Evolutionary conservation across 2,329 filamentous ascomycete species (phyloP).

Genomic region (Blastomyces silverae): DNA sequence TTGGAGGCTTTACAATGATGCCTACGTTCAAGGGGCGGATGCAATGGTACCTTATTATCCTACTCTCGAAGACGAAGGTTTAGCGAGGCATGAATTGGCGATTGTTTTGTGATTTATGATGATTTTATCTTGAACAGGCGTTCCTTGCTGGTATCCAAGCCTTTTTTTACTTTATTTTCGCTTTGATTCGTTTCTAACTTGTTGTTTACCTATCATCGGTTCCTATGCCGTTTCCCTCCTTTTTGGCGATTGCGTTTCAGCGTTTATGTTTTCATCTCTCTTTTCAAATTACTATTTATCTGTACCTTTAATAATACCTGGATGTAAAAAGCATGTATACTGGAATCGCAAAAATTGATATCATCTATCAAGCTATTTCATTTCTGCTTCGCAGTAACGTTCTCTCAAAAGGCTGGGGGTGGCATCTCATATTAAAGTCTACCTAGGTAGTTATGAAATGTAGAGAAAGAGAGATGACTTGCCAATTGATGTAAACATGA

Average conservation of each 20-base stretch:
- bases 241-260: background rate
- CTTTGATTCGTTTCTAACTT: slow-evolving; percentile 9
- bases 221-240: background rate
- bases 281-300: background rate
- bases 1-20: slow-evolving; percentile 95
- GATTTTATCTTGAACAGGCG: background rate
- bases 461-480: too few species aligned
- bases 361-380: background rate
- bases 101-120: slow-evolving; percentile 61
- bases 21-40: slow-evolving; percentile 88
- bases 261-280: background rate
- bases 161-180: background rate
- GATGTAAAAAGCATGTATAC: slow-evolving; percentile 6
- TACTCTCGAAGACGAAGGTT: slow-evolving; percentile 69
- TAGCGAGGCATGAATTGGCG: slow-evolving; percentile 71
- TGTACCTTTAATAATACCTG: slow-evolving; percentile 7
- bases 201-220: slow-evolving; percentile 1
- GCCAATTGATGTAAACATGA: too few species aligned
- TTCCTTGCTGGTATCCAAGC: background rate
- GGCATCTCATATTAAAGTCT: background rate
- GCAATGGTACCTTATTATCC: slow-evolving; percentile 97
- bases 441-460: background rate
- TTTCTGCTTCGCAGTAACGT: background rate
- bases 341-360: background rate
- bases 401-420: background rate